Conservation (phyloP, 768 basidiomycete genomes). For the Suillus spraguei region DNA sequence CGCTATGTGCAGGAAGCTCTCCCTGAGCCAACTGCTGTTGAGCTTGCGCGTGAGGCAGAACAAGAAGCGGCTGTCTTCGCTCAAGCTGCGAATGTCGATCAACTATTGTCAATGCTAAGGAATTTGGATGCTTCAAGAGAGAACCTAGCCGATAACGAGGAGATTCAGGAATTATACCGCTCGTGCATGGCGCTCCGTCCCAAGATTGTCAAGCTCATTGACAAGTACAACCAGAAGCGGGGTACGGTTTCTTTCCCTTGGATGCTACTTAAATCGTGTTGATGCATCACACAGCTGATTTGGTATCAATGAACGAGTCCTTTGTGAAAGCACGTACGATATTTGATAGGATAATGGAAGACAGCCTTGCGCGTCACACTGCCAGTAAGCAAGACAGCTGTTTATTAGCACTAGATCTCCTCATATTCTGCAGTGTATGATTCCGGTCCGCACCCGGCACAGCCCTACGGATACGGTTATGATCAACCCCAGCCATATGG, state of each 20-base stretch:
- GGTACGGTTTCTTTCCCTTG: conserved; percentile 33
- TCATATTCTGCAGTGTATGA: conserved; percentile 52
- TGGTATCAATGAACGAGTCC: conserved; percentile 93
- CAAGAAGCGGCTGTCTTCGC: conserved; percentile 88
- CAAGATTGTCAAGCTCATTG: conserved; percentile 95
- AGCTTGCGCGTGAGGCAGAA: conserved; percentile 81
- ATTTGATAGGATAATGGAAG: conserved; percentile 94
- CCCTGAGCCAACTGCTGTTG: conserved; percentile 78
- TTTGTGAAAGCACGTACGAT: conserved; percentile 88
- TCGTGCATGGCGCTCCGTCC: conserved; percentile 87
- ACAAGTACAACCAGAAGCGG: conserved; percentile 96
- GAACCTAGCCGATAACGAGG: conserved; percentile 88
- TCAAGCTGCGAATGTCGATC: conserved; percentile 85
- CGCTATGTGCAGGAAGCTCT: conserved; percentile 63
- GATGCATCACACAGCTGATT: conserved; percentile 62
- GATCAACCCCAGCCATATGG: conserved; percentile 47
- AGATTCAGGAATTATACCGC: conserved; percentile 90
- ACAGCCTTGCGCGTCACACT: conserved; percentile 75
- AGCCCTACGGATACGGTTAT: conserved; percentile 32
- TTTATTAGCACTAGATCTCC: conserved; percentile 13
- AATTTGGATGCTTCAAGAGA: conserved; percentile 75
- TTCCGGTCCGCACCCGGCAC: conserved; percentile 28
- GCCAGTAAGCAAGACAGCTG: conserved; percentile 45
- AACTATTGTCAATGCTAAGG: conserved; percentile 72
- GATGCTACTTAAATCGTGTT: conserved; percentile 1